Base-by-base conservation (phyloP, 495 filamentous ascomycete genomes). In the Tuber magnatum region DNA sequence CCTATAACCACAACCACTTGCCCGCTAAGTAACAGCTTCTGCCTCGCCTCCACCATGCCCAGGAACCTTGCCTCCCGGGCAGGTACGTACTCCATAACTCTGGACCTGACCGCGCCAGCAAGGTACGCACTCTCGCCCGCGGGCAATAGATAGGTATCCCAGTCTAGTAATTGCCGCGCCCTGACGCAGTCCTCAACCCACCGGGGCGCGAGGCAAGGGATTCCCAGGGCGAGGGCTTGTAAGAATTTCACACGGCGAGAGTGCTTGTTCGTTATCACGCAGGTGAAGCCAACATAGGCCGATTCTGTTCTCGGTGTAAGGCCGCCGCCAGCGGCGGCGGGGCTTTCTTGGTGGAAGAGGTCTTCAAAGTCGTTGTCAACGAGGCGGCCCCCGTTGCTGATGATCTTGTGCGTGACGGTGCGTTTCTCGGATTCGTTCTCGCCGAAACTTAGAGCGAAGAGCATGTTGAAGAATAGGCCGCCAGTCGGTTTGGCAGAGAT, bases 191-290 rank as follows among this genome's bases (percentile, higher is more conserved):
- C 89, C 42, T 88, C 86, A 73, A 98, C 85, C 96, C 96, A 99
- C 43, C 90, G 88, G 0, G 87, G 87, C 7, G 91, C 89, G 9
- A 99, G 86, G 77, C 93, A 96, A 0, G 96, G 96, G 1, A 99
- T 82, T 7, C 93, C 92, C 6, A 99, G 88, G 12, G 96, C 94
- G 20, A 99, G 89, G 0, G 95, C 95, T 83, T 98, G 94, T 87
- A 99, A 91, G 83, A 95, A 97, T 78, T 99, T 99, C 48, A 90
- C 89, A 73, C 92, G 91, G n/a, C 95, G 90, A 20, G 91, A 96
- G 83, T 97, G 91, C 41, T 88, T 88, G 82, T 97, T 92, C 0
- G 95, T 91, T 76, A 99, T 93, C 28, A 98, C 85, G 38, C 91
- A 93, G 1, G 90, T 87, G 83, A 99, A 98, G 7, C 93, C 92